Percentiles rank a stretch among this genome's conserved stretches.
These are phyloP conservation scores for Diddensiella santjacobensis DNA, from an alignment of 805 yeast species.

Conservation along the genomic window DNA sequence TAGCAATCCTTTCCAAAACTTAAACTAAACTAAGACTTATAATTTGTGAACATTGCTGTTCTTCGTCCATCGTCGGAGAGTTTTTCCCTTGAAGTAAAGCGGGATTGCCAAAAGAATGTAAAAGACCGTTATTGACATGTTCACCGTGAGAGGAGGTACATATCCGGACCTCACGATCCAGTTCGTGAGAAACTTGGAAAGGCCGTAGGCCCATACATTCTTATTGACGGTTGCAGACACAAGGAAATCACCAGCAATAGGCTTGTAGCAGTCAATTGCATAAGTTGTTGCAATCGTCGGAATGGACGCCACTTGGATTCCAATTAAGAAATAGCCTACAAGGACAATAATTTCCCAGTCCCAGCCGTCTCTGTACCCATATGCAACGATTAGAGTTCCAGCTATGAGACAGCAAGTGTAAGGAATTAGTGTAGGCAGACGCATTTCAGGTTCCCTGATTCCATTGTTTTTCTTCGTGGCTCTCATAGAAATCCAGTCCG, in stretches of 20 bases:
- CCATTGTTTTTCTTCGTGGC: slow-evolving; percentile 8
- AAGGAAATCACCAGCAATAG: slow-evolving; percentile 11
- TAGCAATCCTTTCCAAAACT: too few relatives aligned
- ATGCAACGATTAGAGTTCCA: slow-evolving; percentile 4
- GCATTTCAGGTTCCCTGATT: slow-evolving; percentile 13
- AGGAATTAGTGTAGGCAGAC: slow-evolving; percentile 10
- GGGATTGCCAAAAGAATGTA: slow-evolving; percentile 6
- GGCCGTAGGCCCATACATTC: slow-evolving; percentile 12
- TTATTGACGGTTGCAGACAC: slow-evolving; percentile 10
- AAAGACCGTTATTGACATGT: slow-evolving; percentile 1
- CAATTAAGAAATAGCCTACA: slow-evolving; percentile 9
- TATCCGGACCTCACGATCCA: slow-evolving; percentile 7
- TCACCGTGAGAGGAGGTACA: slow-evolving; percentile 7
- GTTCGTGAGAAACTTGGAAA: slow-evolving; percentile 7
- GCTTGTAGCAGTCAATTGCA: slow-evolving; percentile 12
- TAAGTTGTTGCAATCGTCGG: slow-evolving; percentile 10
- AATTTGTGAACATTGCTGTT: slow-evolving; percentile 10
- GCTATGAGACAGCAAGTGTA: background rate
- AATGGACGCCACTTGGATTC: slow-evolving; percentile 8
- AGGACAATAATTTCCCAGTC: slow-evolving; percentile 10
- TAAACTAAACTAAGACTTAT: slow-evolving; percentile 3
- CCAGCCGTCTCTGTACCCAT: slow-evolving; percentile 9
- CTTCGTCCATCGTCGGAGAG: slow-evolving; percentile 5
- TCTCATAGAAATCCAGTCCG: slow-evolving; percentile 10
- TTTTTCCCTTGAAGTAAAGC: slow-evolving; percentile 11